Conservation (phyloP, 2,329 filamentous ascomycete species). For the Nannizziopsis barbatae region DNA sequence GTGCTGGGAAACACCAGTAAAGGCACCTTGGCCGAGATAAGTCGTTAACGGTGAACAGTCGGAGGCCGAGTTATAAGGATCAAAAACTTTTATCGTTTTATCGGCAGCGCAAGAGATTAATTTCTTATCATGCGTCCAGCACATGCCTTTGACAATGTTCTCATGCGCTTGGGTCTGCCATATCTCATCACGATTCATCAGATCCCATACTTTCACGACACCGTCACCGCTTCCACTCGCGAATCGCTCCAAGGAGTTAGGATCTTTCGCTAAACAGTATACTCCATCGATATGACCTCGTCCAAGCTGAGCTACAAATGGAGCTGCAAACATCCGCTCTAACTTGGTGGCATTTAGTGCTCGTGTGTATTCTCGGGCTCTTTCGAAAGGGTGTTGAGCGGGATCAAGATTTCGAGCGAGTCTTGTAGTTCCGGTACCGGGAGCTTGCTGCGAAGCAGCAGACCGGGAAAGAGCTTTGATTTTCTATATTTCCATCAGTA, state of each 20-base stretch:
- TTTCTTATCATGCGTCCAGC: conserved; percentile 77
- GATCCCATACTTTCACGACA: conserved; percentile 85
- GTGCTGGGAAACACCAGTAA: conserved; percentile 76
- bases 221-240: conserved; percentile 85
- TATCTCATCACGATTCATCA: conserved; percentile 59
- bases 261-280: conserved; percentile 71
- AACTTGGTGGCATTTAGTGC: conserved; percentile 79
- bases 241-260: conserved; percentile 58
- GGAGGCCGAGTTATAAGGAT: conserved; percentile 65
- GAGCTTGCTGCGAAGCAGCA: conserved; percentile 38
- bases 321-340: conserved; percentile 79
- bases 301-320: conserved; percentile 78
- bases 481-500: conserved; percentile 33
- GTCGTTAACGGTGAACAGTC: conserved; percentile 65
- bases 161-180: conserved; percentile 78
- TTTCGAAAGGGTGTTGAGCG: conserved; percentile 78
- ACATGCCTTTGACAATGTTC: conserved; percentile 82
- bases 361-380: conserved; percentile 72
- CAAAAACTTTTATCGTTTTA: conserved; percentile 77
- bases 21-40: conserved; percentile 72
- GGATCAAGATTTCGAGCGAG: conserved; percentile 56
- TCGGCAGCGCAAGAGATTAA: conserved; percentile 80
- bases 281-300: conserved; percentile 85
- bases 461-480: conserved; percentile 45
- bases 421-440: conserved; percentile 36